Percentiles rank a stretch among this genome's conserved stretches.
Conservation (phyloP, 495 filamentous ascomycete genomes). For the Tricharina praecox region DNA sequence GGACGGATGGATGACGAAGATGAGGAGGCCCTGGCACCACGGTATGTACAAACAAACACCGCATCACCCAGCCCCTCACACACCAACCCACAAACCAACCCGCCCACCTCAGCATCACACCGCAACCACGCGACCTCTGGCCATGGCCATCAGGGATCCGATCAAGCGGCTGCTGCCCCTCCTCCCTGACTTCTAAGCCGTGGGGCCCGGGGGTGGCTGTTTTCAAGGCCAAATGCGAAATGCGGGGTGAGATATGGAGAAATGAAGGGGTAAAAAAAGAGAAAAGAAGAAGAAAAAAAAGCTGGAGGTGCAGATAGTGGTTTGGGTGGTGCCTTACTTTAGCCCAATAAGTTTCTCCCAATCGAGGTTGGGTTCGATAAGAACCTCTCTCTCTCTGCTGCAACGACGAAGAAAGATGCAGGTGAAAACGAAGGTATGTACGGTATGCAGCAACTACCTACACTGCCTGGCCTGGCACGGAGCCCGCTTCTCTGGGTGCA, state of each 20-base stretch:
- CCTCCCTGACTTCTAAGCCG: background rate
- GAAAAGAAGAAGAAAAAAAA: background rate
- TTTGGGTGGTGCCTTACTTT: conserved; percentile 1
- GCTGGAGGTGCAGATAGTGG: background rate
- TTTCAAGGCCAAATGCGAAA: background rate
- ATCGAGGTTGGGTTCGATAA: background rate
- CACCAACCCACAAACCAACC: too few relatives aligned
- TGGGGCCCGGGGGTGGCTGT: background rate
- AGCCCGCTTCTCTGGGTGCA: background rate
- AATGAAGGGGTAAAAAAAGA: background rate
- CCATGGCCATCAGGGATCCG: too few relatives aligned
- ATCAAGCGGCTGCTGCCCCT: too few relatives aligned
- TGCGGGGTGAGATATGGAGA: conserved; percentile 1
- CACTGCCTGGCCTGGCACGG: too few relatives aligned
- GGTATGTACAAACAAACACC: background rate
- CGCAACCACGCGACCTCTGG: background rate
- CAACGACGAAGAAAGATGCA: too few relatives aligned
- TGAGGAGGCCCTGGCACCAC: background rate
- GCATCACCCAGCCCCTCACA: too few relatives aligned
- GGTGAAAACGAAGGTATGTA: too few relatives aligned
- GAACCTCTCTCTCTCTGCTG: too few relatives aligned
- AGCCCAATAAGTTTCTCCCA: background rate
- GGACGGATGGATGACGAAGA: too few relatives aligned
- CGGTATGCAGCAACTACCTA: too few relatives aligned
- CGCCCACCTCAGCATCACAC: too few relatives aligned